Evolutionary conservation across 352 stramenopile genomes (phyloP), one percentile per base, ranked within the genome.

Genomic region (Phytophthora rubi): DNA sequence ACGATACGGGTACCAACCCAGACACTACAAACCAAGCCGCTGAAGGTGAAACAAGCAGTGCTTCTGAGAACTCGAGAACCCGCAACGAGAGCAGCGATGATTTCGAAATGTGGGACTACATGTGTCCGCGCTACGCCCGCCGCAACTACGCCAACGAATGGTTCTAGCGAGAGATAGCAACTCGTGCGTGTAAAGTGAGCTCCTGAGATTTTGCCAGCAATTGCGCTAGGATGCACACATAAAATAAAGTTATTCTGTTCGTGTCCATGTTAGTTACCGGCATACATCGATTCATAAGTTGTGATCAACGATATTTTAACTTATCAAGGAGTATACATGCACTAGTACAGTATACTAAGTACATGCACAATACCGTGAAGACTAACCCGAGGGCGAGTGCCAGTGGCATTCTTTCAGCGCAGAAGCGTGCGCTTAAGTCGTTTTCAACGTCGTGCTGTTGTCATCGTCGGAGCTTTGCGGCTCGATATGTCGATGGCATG

Each of bases 31-130:
- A 13, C 28, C 58, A 68, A 56, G 48, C 12, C 49, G 18, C 32
- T 15, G 18, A 65, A 23, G 65, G 56, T 49, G 62, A 58, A 49
- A 37, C 35, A 21, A 16, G 12, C 15, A 53, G n/a, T 48, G 30
- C 45, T 32, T 65, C 55, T 5, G 26, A 56, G 47, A 52, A 53
- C 10, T 62, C 56, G 32, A 75, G 33, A 7, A 44, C 44, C 8
- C 10, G 13, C 4, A 48, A 42, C 37, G 21, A 35, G 53, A 42
- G 65, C n/a, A 47, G 49, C 49, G 62, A 75, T 8, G 72, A 74
- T 32, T 88, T 88, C 61, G 80, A 86, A 30, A 79, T 88, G 70
- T 88, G 80, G 80, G 80, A 88, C 56, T 88, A 86, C 52, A 75
- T 88, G 35, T 85, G 77, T 62, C 78, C 78, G 3, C 76, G 83